Evolutionary conservation across 805 yeast genomes (phyloP), one percentile per base, ranked within the genome.

Genomic region (Candida pseudoglaebosa): DNA sequence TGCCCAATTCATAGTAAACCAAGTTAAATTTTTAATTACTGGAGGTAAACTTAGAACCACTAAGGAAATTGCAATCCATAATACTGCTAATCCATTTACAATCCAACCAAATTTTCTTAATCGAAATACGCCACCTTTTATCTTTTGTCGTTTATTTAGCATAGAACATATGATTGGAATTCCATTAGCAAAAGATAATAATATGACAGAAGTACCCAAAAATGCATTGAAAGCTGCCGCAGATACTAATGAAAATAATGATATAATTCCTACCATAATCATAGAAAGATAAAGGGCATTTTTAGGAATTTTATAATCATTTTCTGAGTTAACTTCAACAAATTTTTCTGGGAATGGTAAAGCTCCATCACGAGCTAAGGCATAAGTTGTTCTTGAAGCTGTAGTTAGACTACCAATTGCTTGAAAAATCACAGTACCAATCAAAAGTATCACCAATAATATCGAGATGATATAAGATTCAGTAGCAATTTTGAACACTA

Each of bases 311-410:
- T 70, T 72, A 32, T 77, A 77, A 39, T 73, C 69, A 39, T 75
- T 76, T 5, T 62, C 57, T 1, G 74, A 65, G 48, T 81, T 82
- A 30, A 86, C 85, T 48, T 73, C 72, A 3, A 78, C 73, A 88
- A 90, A 84, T 12, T 74, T 49, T 9, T 73, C 67, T 39, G 77
- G 73, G 48, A 67, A 75, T 2, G 95, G 95, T 32, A 86, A 59
- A 0, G 89, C 95, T 26, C 81, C 85, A 56, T 86, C 95, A 62
- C 95, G 74, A 37, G 91, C 87, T 62, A 86, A 80, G 18, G 87
- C 83, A 55, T 77, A 85, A 0, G 88, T 84, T n/a, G 82, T 75
- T 70, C 95, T 74, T 2, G 93, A 84, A 2, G 89, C 84, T 0
- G 95, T 82, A 1, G 93, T 85, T 24, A 84, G 68, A 1, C 91